A percentile compares a stretch with the other conserved stretches of the same genome.
Conservation (phyloP, 208 protist genomes). For the Crithidia bombi region DNA sequence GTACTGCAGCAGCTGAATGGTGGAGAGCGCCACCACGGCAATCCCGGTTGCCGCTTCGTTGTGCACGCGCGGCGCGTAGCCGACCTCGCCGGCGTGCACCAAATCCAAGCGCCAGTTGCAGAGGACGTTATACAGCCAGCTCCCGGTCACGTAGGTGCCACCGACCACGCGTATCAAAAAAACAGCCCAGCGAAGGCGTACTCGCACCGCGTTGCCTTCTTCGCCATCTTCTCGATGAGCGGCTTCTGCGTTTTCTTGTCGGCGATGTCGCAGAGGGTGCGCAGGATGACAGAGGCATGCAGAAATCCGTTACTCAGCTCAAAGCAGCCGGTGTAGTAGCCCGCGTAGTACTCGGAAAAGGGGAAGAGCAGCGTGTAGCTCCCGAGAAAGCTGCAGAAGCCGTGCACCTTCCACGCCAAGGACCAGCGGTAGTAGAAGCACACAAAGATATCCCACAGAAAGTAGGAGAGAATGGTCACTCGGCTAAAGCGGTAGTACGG, state of each 20-base stretch:
- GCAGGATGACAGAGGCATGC: slow-evolving; percentile 62
- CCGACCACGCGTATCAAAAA: slow-evolving; percentile 70
- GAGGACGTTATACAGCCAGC: slow-evolving; percentile 45
- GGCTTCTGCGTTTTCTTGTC: slow-evolving; percentile 26
- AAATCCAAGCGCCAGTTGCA: slow-evolving; percentile 38
- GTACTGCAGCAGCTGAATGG: slow-evolving; percentile 81
- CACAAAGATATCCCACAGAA: slow-evolving; percentile 81
- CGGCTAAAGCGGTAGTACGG: slow-evolving; percentile 72
- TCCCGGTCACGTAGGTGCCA: slow-evolving; percentile 57
- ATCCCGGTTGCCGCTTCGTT: slow-evolving; percentile 59
- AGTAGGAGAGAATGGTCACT: slow-evolving; percentile 75
- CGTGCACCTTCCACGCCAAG: slow-evolving; percentile 79
- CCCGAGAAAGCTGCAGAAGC: slow-evolving; percentile 67
- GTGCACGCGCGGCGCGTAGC: slow-evolving; percentile 51
- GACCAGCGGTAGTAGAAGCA: slow-evolving; percentile 80
- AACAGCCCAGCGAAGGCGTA: slow-evolving; percentile 71
- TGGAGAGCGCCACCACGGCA: slow-evolving; percentile 48
- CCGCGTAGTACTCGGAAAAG: slow-evolving; percentile 70
- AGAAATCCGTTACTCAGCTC: slow-evolving; percentile 80
- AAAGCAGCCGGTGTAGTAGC: slow-evolving; percentile 88
- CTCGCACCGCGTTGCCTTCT: slow-evolving; percentile 39
- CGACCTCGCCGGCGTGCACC: slow-evolving; percentile 27
- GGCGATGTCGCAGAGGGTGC: slow-evolving; percentile 33
- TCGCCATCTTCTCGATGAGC: slow-evolving; percentile 26
- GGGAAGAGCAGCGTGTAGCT: slow-evolving; percentile 77